phyloP scores from a whole-genome alignment of 345 rosid genomes.

The Draba incana region DNA sequence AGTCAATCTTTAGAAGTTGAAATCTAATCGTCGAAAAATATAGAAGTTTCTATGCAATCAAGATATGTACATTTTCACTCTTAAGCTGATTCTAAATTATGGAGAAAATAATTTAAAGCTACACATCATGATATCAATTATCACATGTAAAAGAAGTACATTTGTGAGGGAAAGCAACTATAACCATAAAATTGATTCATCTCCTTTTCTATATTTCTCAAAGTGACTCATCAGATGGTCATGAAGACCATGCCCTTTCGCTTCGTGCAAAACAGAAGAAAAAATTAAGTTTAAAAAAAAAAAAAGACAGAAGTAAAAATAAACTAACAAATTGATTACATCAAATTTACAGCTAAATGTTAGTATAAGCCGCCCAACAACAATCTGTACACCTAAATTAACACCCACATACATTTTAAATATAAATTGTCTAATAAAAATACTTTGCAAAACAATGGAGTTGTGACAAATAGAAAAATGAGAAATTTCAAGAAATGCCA shows the following conservation, averaged over 20 bases:
- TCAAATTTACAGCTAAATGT: conserved; percentile 18
- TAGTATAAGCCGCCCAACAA: conserved; percentile 10
- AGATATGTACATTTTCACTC: background rate
- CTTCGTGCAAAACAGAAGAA: conserved; percentile 36
- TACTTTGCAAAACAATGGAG: background rate
- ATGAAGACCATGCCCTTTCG: conserved; percentile 42
- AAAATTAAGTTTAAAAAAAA: too few species aligned
- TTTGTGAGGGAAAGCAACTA: background rate
- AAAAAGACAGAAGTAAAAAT: background rate
- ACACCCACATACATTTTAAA: background rate
- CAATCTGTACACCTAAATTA: conserved; percentile 1
- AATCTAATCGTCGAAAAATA: background rate
- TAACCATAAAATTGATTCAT: background rate
- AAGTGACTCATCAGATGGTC: conserved; percentile 38
- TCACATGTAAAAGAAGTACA: background rate
- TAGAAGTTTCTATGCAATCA: background rate
- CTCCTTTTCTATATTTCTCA: background rate
- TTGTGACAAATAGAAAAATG: background rate
- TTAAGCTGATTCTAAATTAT: background rate
- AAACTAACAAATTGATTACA: conserved; percentile 5
- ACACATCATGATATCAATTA: background rate
- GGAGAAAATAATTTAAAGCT: background rate
- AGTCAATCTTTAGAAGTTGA: background rate
- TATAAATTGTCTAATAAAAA: background rate
- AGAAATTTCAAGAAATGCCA: too few species aligned